These are phyloP conservation scores for Cinnamomum chago DNA, from an alignment of 164 flowering plant genomes.

Conservation along the genomic window DNA sequence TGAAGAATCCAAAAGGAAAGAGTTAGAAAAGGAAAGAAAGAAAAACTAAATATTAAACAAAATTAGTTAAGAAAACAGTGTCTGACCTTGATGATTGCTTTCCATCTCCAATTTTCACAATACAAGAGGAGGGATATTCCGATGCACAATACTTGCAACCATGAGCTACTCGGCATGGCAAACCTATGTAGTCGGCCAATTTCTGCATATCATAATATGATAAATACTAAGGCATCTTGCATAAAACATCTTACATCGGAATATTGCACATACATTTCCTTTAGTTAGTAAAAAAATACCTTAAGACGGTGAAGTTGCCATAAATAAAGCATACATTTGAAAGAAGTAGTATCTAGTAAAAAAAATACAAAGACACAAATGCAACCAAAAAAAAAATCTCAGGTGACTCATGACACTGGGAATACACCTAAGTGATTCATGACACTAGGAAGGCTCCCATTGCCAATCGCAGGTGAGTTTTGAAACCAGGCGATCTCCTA, in stretches of 20 bases:
- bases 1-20: no score
- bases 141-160: slow-evolving; percentile 87
- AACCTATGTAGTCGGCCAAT: slow-evolving; percentile 83
- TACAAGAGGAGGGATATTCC: slow-evolving; percentile 82
- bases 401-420: no score
- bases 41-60: slow-evolving; percentile 5
- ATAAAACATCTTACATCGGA: neutral
- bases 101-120: slow-evolving; percentile 70
- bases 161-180: slow-evolving; percentile 92
- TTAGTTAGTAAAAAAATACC: no score
- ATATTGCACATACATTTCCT: neutral
- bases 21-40: neutral
- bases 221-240: neutral
- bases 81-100: slow-evolving; percentile 48
- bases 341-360: no score
- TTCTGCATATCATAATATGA: slow-evolving; percentile 47
- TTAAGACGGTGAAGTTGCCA: no score
- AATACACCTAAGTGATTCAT: no score
- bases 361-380: no score
- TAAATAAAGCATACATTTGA: no score
- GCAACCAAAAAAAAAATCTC: no score
- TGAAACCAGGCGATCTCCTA: no score
- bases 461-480: no score
- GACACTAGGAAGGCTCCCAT: no score
- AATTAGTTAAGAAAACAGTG: neutral